Evolutionary conservation across 345 rosid genomes (phyloP).

Genomic region (Eutrema yunnanense): DNA sequence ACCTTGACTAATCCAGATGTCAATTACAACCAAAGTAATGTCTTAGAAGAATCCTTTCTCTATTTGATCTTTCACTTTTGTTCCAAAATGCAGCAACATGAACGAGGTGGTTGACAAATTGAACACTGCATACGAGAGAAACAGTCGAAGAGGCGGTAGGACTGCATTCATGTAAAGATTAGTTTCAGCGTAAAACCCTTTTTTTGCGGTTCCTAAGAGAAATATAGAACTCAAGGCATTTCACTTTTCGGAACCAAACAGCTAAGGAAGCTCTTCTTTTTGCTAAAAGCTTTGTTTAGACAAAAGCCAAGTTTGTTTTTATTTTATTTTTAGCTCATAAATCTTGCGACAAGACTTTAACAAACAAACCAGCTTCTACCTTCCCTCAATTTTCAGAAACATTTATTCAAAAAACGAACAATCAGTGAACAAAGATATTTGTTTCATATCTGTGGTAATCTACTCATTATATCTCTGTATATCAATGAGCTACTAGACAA

Average conservation of each 20-base stretch:
- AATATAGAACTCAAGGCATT: background rate
- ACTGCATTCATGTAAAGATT: constrained; percentile 53
- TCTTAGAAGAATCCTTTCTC: background rate
- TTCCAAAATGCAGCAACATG: constrained; percentile 59
- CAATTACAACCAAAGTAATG: background rate
- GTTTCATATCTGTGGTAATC: constrained; percentile 47
- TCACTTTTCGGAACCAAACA: constrained; percentile 8
- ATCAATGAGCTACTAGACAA: constrained; percentile 46
- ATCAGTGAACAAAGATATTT: background rate
- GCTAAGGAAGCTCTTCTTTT: background rate
- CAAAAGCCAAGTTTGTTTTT: background rate
- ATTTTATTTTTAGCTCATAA: background rate
- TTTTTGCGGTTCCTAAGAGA: background rate
- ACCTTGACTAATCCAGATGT: background rate
- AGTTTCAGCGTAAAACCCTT: background rate
- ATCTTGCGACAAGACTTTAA: background rate
- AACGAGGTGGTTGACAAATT: constrained; percentile 90
- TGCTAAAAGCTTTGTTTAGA: background rate
- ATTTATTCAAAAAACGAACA: constrained; percentile 7
- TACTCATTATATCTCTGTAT: constrained; percentile 66
- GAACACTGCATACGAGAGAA: constrained; percentile 84
- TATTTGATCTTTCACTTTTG: background rate
- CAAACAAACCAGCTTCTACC: background rate
- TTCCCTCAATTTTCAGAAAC: background rate
- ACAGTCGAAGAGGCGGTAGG: constrained; percentile 80